These are phyloP conservation scores for Aspergillus fructus DNA, from an alignment of 2,329 filamentous ascomycete species.

Conservation along the genomic window DNA sequence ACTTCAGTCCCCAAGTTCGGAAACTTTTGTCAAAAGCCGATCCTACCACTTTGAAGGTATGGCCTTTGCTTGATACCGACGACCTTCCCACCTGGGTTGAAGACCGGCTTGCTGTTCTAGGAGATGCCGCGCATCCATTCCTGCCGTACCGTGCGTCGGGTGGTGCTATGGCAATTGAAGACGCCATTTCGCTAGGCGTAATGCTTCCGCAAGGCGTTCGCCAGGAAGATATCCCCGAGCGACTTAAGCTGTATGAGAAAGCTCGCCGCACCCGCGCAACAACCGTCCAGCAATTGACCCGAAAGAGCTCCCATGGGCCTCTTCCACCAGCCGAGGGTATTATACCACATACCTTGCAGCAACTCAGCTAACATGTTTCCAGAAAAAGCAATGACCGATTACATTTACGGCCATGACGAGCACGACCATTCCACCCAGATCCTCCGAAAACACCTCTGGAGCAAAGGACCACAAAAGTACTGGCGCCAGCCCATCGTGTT, in stretches of 20 bases:
- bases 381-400: conserved; percentile 28
- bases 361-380: background rate
- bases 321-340: conserved; percentile 19
- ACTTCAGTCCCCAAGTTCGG: conserved; percentile 45
- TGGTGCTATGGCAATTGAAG: conserved; percentile 65
- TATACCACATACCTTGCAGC: background rate
- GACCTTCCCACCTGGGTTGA: conserved; percentile 56
- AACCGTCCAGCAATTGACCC: conserved; percentile 55
- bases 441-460: conserved; percentile 48
- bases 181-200: conserved; percentile 59
- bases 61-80: conserved; percentile 64
- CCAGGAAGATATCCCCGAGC: conserved; percentile 50
- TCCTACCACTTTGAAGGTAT: conserved; percentile 52
- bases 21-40: conserved; percentile 42
- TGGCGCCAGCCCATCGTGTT: conserved; percentile 50
- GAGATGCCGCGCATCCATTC: conserved; percentile 69
- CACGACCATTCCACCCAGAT: conserved; percentile 54
- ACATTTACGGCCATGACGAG: conserved; percentile 61
- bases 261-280: conserved; percentile 59
- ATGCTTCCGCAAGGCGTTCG: conserved; percentile 53
- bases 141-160: conserved; percentile 64
- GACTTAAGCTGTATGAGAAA: conserved; percentile 60
- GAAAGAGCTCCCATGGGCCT: conserved; percentile 40
- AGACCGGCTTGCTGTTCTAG: conserved; percentile 57
- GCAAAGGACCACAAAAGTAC: conserved; percentile 43